Base-by-base conservation (phyloP, 2,329 filamentous ascomycete species). In the Ceratocystiopsis minuta region DNA sequence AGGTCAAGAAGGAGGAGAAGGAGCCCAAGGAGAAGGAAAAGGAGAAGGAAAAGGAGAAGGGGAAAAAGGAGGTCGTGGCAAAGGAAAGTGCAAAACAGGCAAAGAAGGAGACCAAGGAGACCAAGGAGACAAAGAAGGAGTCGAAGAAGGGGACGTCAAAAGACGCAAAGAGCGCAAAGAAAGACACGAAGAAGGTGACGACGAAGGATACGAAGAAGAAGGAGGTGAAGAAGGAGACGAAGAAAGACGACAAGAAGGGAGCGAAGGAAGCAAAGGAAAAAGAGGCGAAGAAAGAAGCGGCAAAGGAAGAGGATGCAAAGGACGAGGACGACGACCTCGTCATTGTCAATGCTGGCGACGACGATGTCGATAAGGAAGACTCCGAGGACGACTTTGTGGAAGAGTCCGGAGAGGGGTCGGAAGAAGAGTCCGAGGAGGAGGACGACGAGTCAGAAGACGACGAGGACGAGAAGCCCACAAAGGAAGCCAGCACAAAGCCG, bases 1-100 rank as follows among this genome's bases (percentile, higher is more conserved):
- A 47, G 6, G 38, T 43, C n/a, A 40, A 53, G 16, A 42, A 46
- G 34, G 37, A 38, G 20, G 34, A 37, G 3, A 24, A 51, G 16
- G 45, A 44, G n/a, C 38, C 5, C 11, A 14, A 34, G n/a, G 16
- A 36, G 3, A 34, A 35, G 34, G 3, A n/a, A 38, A 44, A 48
- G 37, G 40, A 20, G 18, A 34, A 38, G 10, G 28, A 41, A n/a
- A 10, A 39, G n/a, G 24, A 32, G 15, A 32, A 37, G 4, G 37
- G 45, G 14, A 36, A 32, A 36, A 31, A 34, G 6, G n/a, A 32
- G 14, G n/a, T n/a, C 12, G 18, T 12, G 42, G 34, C 1, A 16
- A 34, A 14, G 15, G 43, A 38, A 28, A 40, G 38, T 35, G 14
- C 34, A 16, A 40, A 39, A 34, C 37, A 15, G n/a, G 34, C 1